Base-by-base conservation (phyloP, 768 basidiomycete genomes). In the Hydnomerulius pinastri region DNA sequence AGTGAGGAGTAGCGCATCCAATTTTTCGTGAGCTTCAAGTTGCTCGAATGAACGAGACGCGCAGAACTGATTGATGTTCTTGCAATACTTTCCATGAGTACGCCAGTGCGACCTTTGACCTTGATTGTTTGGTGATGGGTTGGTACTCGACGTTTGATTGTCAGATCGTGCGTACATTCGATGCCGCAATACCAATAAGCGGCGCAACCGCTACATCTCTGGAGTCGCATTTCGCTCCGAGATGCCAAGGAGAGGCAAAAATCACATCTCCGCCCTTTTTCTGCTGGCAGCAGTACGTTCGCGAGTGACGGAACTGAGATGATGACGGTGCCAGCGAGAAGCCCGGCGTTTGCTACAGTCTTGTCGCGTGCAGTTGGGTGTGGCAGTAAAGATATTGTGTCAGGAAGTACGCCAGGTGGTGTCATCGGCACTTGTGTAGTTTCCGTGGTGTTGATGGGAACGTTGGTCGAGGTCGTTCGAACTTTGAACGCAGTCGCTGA, bases 71-170 rank as follows among this genome's bases (percentile, higher is more conserved):
- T 76, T 75, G 53, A 80, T 73, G 4, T 50, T 55, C 60, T 80
- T 87, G 79, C 90, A 92, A n/a, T 90, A 73, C 28, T 75, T 78
- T 53, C 75, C 82, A 63, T 92, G 90, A 0, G 71, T 57, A 32
- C 75, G 76, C 90, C 90, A 92, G 46, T 90, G 82, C 28, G 62
- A 41, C n/a, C 50, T 69, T 62, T 92, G 90, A 68, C 89, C 89
- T 91, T 62, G 25, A 55, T 38, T 27, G 36, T 42, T 41, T 48
- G 39, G 37, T 56, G 37, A 51, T 60, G 17, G 55, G 25, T 29
- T 35, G 24, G 27, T 8, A 25, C 7, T 49, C 46, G 36, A 51
- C 21, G 44, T 48, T 24, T 53, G 29, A 45, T 40, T 37, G 21
- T 17, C 30, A 46, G 39, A 52, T 42, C 44, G 43, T 45, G 59